phyloP scores from a whole-genome alignment of 2,329 filamentous ascomycete species.

The Cladosporium sp. region DNA sequence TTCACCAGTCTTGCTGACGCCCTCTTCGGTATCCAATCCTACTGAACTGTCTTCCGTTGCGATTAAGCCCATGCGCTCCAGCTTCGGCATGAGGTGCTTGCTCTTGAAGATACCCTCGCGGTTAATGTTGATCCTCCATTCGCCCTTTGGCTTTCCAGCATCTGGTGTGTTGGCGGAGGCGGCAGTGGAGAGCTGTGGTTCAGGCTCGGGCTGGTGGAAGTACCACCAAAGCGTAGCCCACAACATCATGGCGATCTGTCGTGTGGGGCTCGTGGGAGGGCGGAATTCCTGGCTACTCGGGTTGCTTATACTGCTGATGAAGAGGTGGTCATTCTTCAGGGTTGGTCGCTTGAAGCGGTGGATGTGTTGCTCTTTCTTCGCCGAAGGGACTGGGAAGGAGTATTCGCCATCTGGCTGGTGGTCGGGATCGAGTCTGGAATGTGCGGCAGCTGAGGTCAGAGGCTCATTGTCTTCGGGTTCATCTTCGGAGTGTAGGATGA shows the following conservation, averaged over 20 bases:
- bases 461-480: constrained; percentile 29
- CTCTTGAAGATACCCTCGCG: constrained; percentile 84
- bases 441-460: constrained; percentile 7
- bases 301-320: constrained; percentile 87
- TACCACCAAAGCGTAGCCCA: constrained; percentile 97
- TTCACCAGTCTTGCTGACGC: constrained; percentile 43
- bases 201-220: constrained; percentile 80
- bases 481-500: constrained; percentile 72
- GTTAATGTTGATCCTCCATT: constrained; percentile 83
- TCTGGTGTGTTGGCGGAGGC: constrained; percentile 61
- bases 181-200: constrained; percentile 58
- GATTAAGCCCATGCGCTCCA: constrained; percentile 89
- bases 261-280: constrained; percentile 72
- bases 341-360: constrained; percentile 73
- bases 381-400: constrained; percentile 20
- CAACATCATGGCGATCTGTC: constrained; percentile 94
- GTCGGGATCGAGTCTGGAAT: constrained; percentile 12
- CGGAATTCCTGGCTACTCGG: constrained; percentile 77
- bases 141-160: constrained; percentile 69
- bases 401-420: constrained; percentile 21
- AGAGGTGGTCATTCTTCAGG: constrained; percentile 73
- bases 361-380: constrained; percentile 38
- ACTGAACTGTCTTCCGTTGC: constrained; percentile 71
- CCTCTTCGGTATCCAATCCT: constrained; percentile 56
- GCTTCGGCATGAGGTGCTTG: constrained; percentile 77